Base-by-base conservation (phyloP, 192 early-diverging fungal genomes). In the Physocladia obscura region DNA sequence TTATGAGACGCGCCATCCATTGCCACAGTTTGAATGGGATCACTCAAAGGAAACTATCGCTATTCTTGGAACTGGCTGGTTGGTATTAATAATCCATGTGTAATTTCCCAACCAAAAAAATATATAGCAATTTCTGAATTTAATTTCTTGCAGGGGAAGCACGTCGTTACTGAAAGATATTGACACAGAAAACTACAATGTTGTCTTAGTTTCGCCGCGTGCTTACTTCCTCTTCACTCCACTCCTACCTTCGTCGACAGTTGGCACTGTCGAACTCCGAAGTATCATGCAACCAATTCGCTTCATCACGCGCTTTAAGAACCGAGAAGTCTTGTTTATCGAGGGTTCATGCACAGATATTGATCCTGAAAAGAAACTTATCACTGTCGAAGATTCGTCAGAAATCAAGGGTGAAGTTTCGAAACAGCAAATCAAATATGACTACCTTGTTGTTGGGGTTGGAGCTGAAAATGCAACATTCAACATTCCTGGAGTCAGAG, bases 271-370 rank as follows among this genome's bases (percentile, higher is more conserved):
- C 47, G 93, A 94, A 60, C 79, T 92, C 48, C 83, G 93, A 27
- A 91, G 89, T 27, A 91, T 96, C 77, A 90, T 94, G 81, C 87
- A 91, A 76, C 92, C 93, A 4, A 83, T 94, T 50, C 90, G 93
- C 21, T 92, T 87, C 82, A 79, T 97, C 56, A 92, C 89, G 57
- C 87, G 93, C 27, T 89, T 90, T 82, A 97, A 95, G 83, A 79
- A 78, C 40, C 86, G 92, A 38, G 89, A 88, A 62, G 87, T 94
- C 72, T 85, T 82, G 78, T 93, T 96, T 70, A 88, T 91, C 62
- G 95, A 97, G 76, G 93, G 90, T 65, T 90, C 89, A 64, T 94
- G 93, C 84, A 93, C 85, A 4, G 82, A 90, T 19, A 93, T 97
- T 67, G 91, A 97, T 57, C 88, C 88, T 4, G 87, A 83, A 24